Percentiles rank a stretch among this genome's conserved stretches.
Conservation (phyloP, 176 grass and related monocot genomes). For the Lolium multiflorum region DNA sequence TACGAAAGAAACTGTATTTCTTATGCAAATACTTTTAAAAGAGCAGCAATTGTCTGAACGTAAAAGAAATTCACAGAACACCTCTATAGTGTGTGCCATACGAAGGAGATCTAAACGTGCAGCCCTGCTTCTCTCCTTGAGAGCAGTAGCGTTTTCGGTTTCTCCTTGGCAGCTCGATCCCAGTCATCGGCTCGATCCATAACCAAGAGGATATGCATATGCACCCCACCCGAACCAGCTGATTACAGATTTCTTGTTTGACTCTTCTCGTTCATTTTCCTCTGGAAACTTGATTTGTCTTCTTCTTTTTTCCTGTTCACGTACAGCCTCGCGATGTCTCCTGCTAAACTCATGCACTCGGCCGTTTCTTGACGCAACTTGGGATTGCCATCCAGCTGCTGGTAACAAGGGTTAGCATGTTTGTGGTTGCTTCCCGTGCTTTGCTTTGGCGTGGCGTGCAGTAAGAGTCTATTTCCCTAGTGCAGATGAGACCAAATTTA, state of each 20-base stretch:
- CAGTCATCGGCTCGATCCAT: not conserved
- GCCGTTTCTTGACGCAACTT: not conserved
- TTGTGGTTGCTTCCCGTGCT: not conserved
- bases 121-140: not conserved
- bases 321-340: not conserved
- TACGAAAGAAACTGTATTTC: no score
- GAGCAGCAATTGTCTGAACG: not conserved
- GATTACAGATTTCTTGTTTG: not conserved
- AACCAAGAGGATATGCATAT: conserved; percentile 13
- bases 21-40: no score
- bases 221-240: not conserved
- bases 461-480: no score
- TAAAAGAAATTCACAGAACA: not conserved
- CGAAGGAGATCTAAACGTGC: not conserved
- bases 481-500: no score
- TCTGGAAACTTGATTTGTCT: not conserved
- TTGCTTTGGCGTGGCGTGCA: not conserved
- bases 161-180: not conserved
- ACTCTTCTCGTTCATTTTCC: not conserved
- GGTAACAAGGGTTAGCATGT: not conserved
- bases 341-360: not conserved
- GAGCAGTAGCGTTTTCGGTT: not conserved
- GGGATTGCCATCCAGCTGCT: not conserved
- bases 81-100: not conserved
- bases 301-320: not conserved